Evolutionary conservation across 305 asterid species (phyloP).

Genomic region (Rubia peregrina): DNA sequence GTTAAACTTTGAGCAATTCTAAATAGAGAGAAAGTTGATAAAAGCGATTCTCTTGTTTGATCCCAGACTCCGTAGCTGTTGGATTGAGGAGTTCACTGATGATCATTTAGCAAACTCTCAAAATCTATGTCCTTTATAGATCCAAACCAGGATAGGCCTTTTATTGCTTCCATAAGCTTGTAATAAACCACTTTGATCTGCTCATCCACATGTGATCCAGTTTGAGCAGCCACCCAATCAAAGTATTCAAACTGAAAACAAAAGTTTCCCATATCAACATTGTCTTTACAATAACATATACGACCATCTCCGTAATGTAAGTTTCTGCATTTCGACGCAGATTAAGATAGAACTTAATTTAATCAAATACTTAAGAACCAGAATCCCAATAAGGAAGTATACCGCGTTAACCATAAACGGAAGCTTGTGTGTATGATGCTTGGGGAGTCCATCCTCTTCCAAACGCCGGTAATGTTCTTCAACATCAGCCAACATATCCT

Average conservation of each 20-base stretch:
- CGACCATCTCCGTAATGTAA: not conserved
- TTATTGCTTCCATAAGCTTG: slow-evolving; percentile 11
- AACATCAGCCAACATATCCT: slow-evolving; percentile 42
- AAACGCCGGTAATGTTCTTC: slow-evolving; percentile 28
- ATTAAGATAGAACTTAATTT: not conserved
- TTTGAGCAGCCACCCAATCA: slow-evolving; percentile 45
- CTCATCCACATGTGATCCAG: slow-evolving; percentile 33
- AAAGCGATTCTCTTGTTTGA: too few relatives aligned
- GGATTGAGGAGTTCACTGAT: not conserved
- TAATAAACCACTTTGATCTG: slow-evolving; percentile 11
- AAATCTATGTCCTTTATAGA: not conserved
- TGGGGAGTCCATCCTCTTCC: slow-evolving; percentile 49
- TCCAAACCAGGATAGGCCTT: slow-evolving; percentile 1
- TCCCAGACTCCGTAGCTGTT: too few relatives aligned
- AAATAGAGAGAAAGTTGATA: too few relatives aligned
- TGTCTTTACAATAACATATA: not conserved
- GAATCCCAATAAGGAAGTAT: not conserved
- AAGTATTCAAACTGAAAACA: slow-evolving; percentile 41
- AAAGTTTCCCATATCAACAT: not conserved
- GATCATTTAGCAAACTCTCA: not conserved
- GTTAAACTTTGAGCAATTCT: too few relatives aligned
- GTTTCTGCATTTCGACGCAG: not conserved
- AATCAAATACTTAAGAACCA: too few relatives aligned
- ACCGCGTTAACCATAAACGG: slow-evolving; percentile 21
- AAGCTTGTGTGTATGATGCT: slow-evolving; percentile 38